A percentile compares a stretch with the other conserved stretches of the same genome.
phyloP scores from a whole-genome alignment of 1,284 basidiomycete species.

The Trichosporon sp. region DNA sequence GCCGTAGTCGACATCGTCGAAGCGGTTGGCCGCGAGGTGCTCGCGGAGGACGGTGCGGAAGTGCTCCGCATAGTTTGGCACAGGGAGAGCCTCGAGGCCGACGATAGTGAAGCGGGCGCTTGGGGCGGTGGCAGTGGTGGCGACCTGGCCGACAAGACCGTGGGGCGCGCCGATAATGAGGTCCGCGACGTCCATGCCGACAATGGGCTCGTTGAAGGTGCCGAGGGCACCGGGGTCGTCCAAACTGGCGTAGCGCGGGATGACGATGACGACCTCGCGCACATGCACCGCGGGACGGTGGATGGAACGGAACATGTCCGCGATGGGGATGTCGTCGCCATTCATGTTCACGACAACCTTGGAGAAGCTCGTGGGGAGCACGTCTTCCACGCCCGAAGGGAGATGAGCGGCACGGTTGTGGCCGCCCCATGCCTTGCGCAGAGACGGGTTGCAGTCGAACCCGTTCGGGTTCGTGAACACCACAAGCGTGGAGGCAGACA shows the following conservation, averaged over 20 bases:
- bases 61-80: background rate
- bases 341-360: conserved; percentile 2
- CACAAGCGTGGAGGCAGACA: background rate
- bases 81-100: background rate
- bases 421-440: background rate
- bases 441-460: background rate
- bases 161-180: background rate
- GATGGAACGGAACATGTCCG: background rate
- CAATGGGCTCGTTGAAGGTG: conserved; percentile 1
- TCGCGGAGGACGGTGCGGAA: background rate
- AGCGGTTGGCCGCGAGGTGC: background rate
- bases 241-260: background rate
- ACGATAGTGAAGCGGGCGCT: background rate
- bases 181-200: background rate
- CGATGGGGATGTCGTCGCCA: background rate
- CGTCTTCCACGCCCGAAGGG: background rate
- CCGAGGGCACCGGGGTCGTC: background rate
- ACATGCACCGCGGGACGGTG: background rate
- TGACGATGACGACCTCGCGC: background rate
- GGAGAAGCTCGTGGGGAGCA: background rate
- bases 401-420: background rate
- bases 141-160: background rate
- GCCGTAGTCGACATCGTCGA: background rate
- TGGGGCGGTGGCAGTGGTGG: background rate
- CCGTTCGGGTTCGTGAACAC: background rate